Evolutionary conservation across 1,284 basidiomycete species (phyloP).

Genomic region (Trametes sp.): DNA sequence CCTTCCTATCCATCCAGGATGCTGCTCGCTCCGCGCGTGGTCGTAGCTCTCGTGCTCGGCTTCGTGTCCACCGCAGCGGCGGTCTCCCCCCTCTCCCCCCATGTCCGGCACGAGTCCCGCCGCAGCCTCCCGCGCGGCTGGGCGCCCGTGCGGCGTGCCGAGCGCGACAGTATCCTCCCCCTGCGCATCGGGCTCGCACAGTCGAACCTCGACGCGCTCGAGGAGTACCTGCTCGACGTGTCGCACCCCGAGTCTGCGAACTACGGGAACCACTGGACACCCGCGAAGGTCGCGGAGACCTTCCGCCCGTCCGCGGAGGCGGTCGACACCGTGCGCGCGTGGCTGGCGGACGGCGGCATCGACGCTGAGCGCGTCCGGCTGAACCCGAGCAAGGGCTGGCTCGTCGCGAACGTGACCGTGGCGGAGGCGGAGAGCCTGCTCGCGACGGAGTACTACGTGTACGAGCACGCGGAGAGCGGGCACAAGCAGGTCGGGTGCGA

Average conservation of each 20-base stretch:
- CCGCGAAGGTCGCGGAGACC: constrained; percentile 45
- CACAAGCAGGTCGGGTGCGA: constrained; percentile 47
- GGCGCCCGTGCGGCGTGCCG: constrained; percentile 44
- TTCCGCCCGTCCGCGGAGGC: constrained; percentile 54
- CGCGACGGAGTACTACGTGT: constrained; percentile 54
- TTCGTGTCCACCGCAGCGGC: constrained; percentile 17
- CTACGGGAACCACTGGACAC: constrained; percentile 54
- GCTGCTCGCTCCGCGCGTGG: constrained; percentile 25
- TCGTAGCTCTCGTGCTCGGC: constrained; percentile 23
- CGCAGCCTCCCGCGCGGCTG: constrained; percentile 45
- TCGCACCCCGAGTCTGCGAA: constrained; percentile 52
- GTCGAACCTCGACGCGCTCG: constrained; percentile 50
- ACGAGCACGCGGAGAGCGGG: constrained; percentile 51
- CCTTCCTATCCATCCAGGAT: constrained; percentile 10
- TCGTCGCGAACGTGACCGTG: constrained; percentile 52
- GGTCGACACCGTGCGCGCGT: constrained; percentile 50
- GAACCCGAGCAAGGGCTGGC: constrained; percentile 49
- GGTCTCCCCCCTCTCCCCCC: constrained; percentile 33
- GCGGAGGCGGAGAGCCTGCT: constrained; percentile 55
- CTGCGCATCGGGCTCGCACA: constrained; percentile 56
- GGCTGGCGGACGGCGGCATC: constrained; percentile 50
- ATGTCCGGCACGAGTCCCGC: constrained; percentile 51
- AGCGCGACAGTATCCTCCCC: constrained; percentile 43
- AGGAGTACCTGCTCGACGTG: constrained; percentile 52
- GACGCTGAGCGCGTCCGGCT: constrained; percentile 42